Conservation (phyloP, 495 filamentous ascomycete species). For the Pseudoneurospora amorphoporcata region DNA sequence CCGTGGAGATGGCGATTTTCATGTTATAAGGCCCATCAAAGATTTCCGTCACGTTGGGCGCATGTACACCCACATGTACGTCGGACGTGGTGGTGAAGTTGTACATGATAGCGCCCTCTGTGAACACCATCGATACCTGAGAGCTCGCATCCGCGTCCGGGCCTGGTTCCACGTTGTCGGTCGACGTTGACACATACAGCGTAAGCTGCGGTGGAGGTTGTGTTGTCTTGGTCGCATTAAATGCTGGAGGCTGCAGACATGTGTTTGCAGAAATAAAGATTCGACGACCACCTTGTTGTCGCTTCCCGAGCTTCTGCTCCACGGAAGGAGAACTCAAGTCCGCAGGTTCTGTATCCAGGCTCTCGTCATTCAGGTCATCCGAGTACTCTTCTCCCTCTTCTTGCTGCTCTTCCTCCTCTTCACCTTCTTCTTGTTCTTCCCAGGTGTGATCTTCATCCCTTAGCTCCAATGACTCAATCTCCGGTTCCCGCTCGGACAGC, state of each 20-base stretch:
- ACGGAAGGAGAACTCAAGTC: background rate
- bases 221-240: conserved; percentile 23
- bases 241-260: conserved; percentile 59
- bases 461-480: conserved; percentile 5
- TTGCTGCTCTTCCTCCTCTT: conserved; percentile 5
- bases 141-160: conserved; percentile 40
- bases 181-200: conserved; percentile 62
- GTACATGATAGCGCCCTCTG: conserved; percentile 52
- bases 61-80: conserved; percentile 66
- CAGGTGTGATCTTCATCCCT: conserved; percentile 5
- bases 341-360: background rate
- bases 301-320: conserved; percentile 11
- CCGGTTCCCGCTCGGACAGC: conserved; percentile 6
- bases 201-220: conserved; percentile 56
- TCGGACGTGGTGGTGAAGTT: conserved; percentile 44
- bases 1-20: conserved; percentile 72
- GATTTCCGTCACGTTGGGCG: conserved; percentile 45
- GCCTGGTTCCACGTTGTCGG: conserved; percentile 57
- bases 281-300: conserved; percentile 29
- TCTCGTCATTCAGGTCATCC: background rate
- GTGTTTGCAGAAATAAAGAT: conserved; percentile 75
- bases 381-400: background rate
- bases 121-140: conserved; percentile 29
- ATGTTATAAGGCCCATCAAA: conserved; percentile 60
- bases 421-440: background rate